Evolutionary conservation across 306 rosid genomes (phyloP).

Genomic region (Quillaja saponaria): DNA sequence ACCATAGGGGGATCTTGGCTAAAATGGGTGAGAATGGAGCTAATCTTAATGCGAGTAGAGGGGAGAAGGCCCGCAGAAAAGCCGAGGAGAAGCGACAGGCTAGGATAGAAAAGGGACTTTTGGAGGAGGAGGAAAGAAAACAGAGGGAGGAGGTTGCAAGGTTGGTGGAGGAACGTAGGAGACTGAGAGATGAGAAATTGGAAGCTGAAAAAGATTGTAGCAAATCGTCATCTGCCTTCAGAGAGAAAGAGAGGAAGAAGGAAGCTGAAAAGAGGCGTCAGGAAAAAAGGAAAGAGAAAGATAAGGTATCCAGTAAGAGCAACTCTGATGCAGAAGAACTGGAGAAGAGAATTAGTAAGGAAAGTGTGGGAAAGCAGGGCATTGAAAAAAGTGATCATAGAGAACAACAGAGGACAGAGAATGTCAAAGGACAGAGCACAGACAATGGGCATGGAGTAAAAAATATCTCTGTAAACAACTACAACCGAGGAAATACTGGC

Average conservation of each 20-base stretch:
- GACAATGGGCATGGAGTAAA: conserved; percentile 56
- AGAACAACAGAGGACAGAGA: conserved; percentile 63
- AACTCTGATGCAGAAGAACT: conserved; percentile 92
- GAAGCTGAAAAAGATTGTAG: conserved; percentile 75
- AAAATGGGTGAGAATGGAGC: conserved; percentile 78
- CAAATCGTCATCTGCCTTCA: conserved; percentile 49
- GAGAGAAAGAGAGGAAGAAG: conserved; percentile 69
- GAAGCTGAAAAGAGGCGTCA: conserved; percentile 87
- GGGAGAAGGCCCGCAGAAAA: conserved; percentile 93
- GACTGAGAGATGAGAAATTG: conserved; percentile 80
- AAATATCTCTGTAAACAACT: conserved; percentile 48
- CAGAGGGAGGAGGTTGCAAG: conserved; percentile 99
- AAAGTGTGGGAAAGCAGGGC: conserved; percentile 72
- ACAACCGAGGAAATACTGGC: conserved; percentile 66
- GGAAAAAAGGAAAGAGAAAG: conserved; percentile 85
- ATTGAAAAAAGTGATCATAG: conserved; percentile 63
- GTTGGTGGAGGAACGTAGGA: conserved; percentile 96
- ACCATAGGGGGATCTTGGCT: conserved; percentile 62
- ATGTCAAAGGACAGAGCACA: conserved; percentile 51
- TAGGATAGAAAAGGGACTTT: conserved; percentile 86
- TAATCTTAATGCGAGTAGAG: conserved; percentile 73
- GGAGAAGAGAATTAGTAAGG: conserved; percentile 82
- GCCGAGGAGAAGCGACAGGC: conserved; percentile 99
- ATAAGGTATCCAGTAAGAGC: conserved; percentile 90
- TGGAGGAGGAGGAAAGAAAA: conserved; percentile 97